Percentiles rank a stretch among this genome's conserved stretches.
Conservation (phyloP, 1,284 basidiomycete genomes). For the Cystobasidiaceae sp. region DNA sequence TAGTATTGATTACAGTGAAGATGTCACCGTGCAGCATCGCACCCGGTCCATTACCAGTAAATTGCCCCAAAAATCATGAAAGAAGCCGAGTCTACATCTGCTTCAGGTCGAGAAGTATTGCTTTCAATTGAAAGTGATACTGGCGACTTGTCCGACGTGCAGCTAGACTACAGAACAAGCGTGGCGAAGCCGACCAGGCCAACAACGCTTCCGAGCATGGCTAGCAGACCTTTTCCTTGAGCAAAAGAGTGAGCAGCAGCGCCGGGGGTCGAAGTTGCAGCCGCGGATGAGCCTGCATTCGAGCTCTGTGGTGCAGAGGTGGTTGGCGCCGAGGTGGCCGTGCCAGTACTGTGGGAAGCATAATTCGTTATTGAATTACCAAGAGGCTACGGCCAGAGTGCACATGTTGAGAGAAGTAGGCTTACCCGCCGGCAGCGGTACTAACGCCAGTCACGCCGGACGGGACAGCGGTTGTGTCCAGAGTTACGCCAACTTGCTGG, state of each 20-base stretch:
- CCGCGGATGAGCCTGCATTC: neutral
- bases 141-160: too few relatives aligned
- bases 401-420: neutral
- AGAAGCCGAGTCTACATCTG: too few relatives aligned
- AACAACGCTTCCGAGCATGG: neutral
- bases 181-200: constrained; percentile 5
- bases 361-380: too few relatives aligned
- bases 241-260: neutral
- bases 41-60: too few relatives aligned
- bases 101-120: too few relatives aligned
- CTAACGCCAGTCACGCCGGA: constrained; percentile 1
- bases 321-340: neutral
- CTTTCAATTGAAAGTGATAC: too few relatives aligned
- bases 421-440: neutral
- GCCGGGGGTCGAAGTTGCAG: neutral
- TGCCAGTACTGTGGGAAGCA: neutral
- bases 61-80: too few relatives aligned
- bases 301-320: neutral
- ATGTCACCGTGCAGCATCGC: too few relatives aligned
- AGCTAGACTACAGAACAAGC: neutral
- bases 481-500: constrained; percentile 12
- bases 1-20: too few relatives aligned
- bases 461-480: constrained; percentile 20
- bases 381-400: neutral
- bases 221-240: neutral